Base-by-base conservation (phyloP, 140 eudicot species). In the Senecio squalidus region DNA sequence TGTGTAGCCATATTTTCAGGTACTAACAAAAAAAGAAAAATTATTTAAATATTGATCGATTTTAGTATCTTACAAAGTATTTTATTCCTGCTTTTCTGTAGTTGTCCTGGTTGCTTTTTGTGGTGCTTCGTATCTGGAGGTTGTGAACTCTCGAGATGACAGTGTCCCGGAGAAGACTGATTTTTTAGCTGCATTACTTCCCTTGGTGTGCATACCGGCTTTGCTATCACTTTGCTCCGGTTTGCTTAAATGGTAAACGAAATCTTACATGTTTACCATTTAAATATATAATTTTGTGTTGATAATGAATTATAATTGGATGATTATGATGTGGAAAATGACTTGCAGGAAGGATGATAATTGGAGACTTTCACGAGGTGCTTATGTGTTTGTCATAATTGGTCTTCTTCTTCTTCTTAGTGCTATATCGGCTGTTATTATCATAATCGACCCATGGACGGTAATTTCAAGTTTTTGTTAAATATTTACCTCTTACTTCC, bases 181-280 rank as follows among this genome's bases (percentile, higher is more conserved):
- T 79, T 93, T 93, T 56, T 85, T 93, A 6, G 96, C 99, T 55
- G 95, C 99, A 20, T 76, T 93, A 59, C 99, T 93, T 69, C 99
- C 96, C 1, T 81, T 93, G 78, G 78, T 93, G 66, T 88, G 99
- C 81, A 82, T 93, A 41, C 99, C 99, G 5, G 99, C 99, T 25
- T 46, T 93, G 46, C 79, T 93, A 10, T 88, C 94, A 51, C 83
- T 93, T 44, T 80, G 79, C 59, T 75, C 95, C 56, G 99, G 99
- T 64, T 74, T 93, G 74, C 83, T 88, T 51, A 93, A 93, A 74
- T 93, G 99, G 99, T 88, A 75, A 69, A 78, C 45, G 18, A 30
- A 17, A 24, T 38, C 46, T 60, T 44, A 30, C 31, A 26, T 25
- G 20, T 46, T 61, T 25, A 49, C 44, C 27, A 10, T 11, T 10